These are phyloP conservation scores for Cystofilobasidium ferigula DNA, from an alignment of 768 basidiomycete genomes.

Conservation along the genomic window DNA sequence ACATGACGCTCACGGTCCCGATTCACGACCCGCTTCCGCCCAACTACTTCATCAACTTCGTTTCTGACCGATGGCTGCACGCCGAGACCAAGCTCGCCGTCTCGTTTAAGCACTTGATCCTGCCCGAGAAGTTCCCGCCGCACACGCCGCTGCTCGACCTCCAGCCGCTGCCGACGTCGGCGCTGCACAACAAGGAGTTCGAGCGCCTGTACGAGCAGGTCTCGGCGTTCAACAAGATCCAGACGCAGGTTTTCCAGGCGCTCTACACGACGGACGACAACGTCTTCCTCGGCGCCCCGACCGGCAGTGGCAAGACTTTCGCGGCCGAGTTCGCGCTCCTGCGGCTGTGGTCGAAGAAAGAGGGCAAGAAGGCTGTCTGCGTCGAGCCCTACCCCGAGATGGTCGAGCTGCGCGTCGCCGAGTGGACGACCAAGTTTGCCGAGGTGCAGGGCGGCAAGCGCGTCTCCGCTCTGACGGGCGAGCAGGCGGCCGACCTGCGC, in stretches of 20 bases:
- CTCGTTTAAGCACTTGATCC: slow-evolving; percentile 94
- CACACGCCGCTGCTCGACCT: slow-evolving; percentile 88
- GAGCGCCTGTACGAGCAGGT: slow-evolving; percentile 76
- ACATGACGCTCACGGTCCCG: slow-evolving; percentile 83
- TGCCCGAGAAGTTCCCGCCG: slow-evolving; percentile 90
- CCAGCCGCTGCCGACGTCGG: slow-evolving; percentile 76
- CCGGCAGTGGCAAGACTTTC: slow-evolving; percentile 93
- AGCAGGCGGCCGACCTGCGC: slow-evolving; percentile 81
- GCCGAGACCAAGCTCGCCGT: slow-evolving; percentile 88
- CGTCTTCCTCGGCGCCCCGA: slow-evolving; percentile 90
- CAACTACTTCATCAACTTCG: slow-evolving; percentile 91
- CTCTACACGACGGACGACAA: slow-evolving; percentile 94
- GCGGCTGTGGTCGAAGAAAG: slow-evolving; percentile 82
- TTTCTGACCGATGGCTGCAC: slow-evolving; percentile 93
- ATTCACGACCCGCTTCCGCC: slow-evolving; percentile 97
- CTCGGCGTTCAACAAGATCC: slow-evolving; percentile 92
- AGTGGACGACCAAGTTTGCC: slow-evolving; percentile 80
- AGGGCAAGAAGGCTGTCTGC: slow-evolving; percentile 75
- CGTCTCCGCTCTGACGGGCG: slow-evolving; percentile 85
- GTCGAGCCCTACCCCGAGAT: slow-evolving; percentile 96
- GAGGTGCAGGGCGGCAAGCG: slow-evolving; percentile 80
- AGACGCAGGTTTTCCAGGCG: slow-evolving; percentile 97
- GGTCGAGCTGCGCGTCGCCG: slow-evolving; percentile 78
- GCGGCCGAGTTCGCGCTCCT: slow-evolving; percentile 93
- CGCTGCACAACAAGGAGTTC: slow-evolving; percentile 85